Base-by-base conservation (phyloP, 805 yeast genomes). In the Wickerhamiella shivajii region DNA sequence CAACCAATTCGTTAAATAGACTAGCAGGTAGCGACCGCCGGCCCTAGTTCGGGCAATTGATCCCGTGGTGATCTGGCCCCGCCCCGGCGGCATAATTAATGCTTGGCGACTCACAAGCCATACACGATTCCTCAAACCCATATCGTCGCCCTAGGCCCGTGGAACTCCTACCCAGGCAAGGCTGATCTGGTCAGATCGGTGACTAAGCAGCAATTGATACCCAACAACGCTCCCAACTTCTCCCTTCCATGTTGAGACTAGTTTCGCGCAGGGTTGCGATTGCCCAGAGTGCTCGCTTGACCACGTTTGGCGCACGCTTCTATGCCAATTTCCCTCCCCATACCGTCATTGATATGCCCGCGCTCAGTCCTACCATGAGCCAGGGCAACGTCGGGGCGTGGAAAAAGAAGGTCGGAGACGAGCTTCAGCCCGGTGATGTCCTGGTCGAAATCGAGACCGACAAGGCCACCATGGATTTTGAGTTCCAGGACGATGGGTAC, bases 301-400 rank as follows among this genome's bases (percentile, higher is more conserved):
- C 34, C 24, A 18, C 34, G 34, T 18, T 18, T 31, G 27, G 34
- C 34, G n/a, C n/a, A 19, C 34, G 34, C 18, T 31, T 31, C 27
- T 31, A 31, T 29, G 34, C 34, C 22, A 31, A 27, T 16, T 80
- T 71, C 61, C 94, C 94, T 22, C 59, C 73, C 14, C 96, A 90
- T 60, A 72, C 78, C 40, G 74, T 90, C 52, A 83, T 90, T 49
- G 77, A 76, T 56, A 90, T 90, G 98, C 99, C 98, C 31, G 98
- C 99, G 7, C 66, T 90, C 50, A 87, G 97, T n/a, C 98, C 99
- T 44, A 90, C 99, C 35, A 90, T 90, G 99, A 79, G 95, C 41
- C 87, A 80, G 54, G 98, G 98, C 55, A 77, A 73, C 57, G 64
- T 90, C 44, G 87, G 87, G 24, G 65, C 71, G 39, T 90, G 98